These are phyloP conservation scores for Candida coleopterorum DNA, from an alignment of 805 yeast genomes.

Conservation along the genomic window DNA sequence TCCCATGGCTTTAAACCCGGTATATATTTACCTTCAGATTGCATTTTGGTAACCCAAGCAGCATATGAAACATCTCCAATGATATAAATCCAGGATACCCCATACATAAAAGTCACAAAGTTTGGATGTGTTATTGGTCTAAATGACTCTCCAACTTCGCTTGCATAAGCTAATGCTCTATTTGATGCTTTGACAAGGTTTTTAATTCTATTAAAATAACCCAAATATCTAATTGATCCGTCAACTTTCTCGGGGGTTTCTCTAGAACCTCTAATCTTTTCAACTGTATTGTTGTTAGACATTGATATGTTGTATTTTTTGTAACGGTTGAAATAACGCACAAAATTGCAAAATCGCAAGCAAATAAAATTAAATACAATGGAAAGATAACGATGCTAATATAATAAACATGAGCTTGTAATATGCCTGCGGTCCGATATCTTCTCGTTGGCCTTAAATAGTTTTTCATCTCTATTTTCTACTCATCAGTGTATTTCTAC, in stretches of 20 bases:
- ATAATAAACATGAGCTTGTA: too few species aligned
- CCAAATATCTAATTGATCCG: slow-evolving; percentile 64
- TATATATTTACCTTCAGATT: slow-evolving; percentile 57
- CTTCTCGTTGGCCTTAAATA: too few species aligned
- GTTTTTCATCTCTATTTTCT: too few species aligned
- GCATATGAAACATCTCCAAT: slow-evolving; percentile 71
- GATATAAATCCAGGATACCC: slow-evolving; percentile 70
- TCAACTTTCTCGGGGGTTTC: slow-evolving; percentile 15
- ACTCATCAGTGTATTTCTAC: too few species aligned
- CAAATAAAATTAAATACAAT: too few species aligned
- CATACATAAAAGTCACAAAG: slow-evolving; percentile 64
- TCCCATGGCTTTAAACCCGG: slow-evolving; percentile 71
- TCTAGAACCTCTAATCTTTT: slow-evolving; percentile 9
- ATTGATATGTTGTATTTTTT: too few species aligned
- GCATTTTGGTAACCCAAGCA: slow-evolving; percentile 63
- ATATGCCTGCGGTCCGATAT: too few species aligned
- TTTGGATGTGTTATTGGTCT: slow-evolving; percentile 74
- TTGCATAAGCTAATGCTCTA: slow-evolving; percentile 80
- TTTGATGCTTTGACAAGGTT: slow-evolving; percentile 70
- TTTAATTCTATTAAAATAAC: slow-evolving; percentile 71
- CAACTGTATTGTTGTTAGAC: background rate
- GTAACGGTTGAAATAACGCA: too few species aligned
- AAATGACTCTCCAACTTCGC: slow-evolving; percentile 83
- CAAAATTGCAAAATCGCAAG: too few species aligned
- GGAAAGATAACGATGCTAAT: too few species aligned